Evolutionary conservation across 805 yeast genomes (phyloP), one percentile per base, ranked within the genome.

Genomic region (Crinitomyces ghanaensis): DNA sequence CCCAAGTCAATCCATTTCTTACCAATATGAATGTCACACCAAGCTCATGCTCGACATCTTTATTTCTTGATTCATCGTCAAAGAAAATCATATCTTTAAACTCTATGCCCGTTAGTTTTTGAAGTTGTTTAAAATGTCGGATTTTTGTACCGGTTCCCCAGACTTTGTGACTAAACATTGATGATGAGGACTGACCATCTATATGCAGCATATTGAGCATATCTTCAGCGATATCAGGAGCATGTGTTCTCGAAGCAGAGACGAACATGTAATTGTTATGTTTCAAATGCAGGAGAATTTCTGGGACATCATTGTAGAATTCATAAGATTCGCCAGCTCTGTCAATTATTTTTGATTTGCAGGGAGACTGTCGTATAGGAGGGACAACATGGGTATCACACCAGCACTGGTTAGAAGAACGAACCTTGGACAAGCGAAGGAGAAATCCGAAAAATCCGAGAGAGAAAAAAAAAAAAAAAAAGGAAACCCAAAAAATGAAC

Each of bases 61-160:
- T 66, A 49, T 84, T 84, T 42, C 95, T 64, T 35, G 57, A 47
- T 53, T 84, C 95, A 52, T 84, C 95, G 50, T 84, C 95, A 47
- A 72, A 84, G 36, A 80, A 58, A n/a, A 66, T 54, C 59, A 81
- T 65, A 25, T 75, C 75, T 4, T 54, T 42, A 25, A 49, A 64
- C 16, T 61, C 61, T 6, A 72, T 54, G 9, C 65, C 64, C 13
- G 76, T 56, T 8, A 63, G 64, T 33, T 62, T 56, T 4, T 74
- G 59, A 13, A 77, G 65, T 31, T 54, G 53, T 12, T 50, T 47
- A 24, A 81, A 72, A 48, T 78, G 85, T 18, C 61, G 62, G 15
- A 70, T 56, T 40, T 72, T 62, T 17, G 61, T 67, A 8, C 67
- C 71, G 12, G 63, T 66, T 5, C 61, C 61, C 55, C 56, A 53